phyloP scores from a whole-genome alignment of 164 flowering plant species.

The Warburgia ugandensis region DNA sequence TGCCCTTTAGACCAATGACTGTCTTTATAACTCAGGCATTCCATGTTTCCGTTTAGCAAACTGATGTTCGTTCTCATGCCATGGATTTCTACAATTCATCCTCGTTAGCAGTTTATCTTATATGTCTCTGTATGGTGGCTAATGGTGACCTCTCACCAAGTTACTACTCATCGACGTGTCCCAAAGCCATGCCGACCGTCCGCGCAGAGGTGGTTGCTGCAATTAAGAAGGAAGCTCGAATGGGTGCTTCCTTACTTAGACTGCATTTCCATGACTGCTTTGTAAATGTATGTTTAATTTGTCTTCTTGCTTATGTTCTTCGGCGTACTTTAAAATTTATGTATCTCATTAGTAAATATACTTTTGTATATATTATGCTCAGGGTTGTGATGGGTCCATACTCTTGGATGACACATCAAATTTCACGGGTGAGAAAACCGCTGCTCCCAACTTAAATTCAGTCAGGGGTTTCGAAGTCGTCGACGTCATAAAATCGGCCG shows the following conservation, averaged over 20 bases:
- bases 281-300: constrained; percentile 2
- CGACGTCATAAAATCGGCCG: constrained; percentile 2
- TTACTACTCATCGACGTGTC: constrained; percentile 6
- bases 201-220: not conserved
- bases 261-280: constrained; percentile 16
- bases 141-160: not conserved
- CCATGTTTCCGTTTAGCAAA: no score
- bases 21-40: no score
- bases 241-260: constrained; percentile 11
- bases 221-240: not conserved
- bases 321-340: not conserved
- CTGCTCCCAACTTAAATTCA: not conserved
- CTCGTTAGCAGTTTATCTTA: no score
- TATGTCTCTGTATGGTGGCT: no score
- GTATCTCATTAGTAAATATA: not conserved
- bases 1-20: no score
- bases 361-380: no score
- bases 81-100: no score
- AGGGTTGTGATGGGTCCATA: constrained; percentile 11
- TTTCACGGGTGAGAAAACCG: constrained; percentile 11
- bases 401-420: constrained; percentile 9
- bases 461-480: constrained; percentile 7
- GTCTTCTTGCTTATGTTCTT: not conserved
- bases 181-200: not conserved
- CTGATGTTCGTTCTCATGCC: no score